These are phyloP conservation scores for Cercospora sp. DNA, from an alignment of 2,329 filamentous ascomycete genomes.

Conservation along the genomic window DNA sequence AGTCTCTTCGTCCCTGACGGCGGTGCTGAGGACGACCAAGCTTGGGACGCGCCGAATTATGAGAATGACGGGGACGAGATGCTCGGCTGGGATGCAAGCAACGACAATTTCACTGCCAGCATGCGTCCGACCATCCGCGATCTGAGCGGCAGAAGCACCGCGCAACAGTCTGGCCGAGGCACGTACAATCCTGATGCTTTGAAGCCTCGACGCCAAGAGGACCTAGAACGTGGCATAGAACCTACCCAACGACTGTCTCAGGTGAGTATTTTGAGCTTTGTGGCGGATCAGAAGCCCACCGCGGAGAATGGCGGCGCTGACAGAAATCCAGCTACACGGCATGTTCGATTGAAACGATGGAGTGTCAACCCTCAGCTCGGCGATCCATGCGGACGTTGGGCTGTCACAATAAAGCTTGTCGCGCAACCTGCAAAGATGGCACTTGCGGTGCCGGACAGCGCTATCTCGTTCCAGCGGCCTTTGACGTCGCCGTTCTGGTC, in stretches of 20 bases:
- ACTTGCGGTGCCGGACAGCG: conserved; percentile 55
- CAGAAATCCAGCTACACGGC: conserved; percentile 36
- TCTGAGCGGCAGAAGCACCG: conserved; percentile 31
- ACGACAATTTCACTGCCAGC: conserved; percentile 56
- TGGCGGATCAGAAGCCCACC: conserved; percentile 1
- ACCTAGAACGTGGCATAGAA: conserved; percentile 50
- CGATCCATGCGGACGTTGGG: neutral
- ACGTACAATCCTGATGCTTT: conserved; percentile 7
- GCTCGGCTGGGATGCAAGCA: conserved; percentile 72
- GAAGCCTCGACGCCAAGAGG: conserved; percentile 24
- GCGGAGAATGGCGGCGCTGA: conserved; percentile 24
- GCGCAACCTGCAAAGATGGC: conserved; percentile 82
- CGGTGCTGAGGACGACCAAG: conserved; percentile 64
- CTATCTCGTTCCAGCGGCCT: conserved; percentile 67
- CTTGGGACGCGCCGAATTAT: conserved; percentile 71
- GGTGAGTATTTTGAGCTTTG: conserved; percentile 47
- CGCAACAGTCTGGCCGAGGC: conserved; percentile 23
- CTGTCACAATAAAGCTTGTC: conserved; percentile 73
- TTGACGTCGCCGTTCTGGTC: conserved; percentile 67
- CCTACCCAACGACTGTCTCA: conserved; percentile 75
- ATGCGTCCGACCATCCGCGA: conserved; percentile 49
- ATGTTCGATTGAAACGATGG: conserved; percentile 40
- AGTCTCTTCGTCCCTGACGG: conserved; percentile 65
- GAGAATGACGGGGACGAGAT: conserved; percentile 65
- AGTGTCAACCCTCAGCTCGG: neutral